Conservation (phyloP, 768 basidiomycete species). For the Cubamyces sp. region DNA sequence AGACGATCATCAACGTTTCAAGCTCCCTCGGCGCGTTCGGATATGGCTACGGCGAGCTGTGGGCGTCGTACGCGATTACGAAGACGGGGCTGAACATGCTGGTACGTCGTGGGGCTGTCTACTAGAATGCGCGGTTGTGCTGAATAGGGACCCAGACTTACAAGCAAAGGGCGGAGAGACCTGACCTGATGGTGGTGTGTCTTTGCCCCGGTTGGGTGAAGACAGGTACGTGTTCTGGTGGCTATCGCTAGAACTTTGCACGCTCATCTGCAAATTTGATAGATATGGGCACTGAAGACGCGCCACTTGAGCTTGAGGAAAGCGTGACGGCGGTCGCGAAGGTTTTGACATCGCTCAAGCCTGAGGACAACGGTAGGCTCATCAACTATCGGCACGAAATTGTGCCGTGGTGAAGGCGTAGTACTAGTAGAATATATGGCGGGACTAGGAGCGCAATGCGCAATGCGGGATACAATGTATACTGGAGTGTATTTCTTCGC, state of each 20-base stretch:
- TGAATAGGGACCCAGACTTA: constrained; percentile 3
- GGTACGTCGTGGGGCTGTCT: constrained; percentile 26
- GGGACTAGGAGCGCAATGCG: too few relatives aligned
- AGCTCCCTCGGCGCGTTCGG: constrained; percentile 24
- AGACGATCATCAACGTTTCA: constrained; percentile 41
- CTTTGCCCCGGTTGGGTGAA: constrained; percentile 24
- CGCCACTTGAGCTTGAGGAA: constrained; percentile 9
- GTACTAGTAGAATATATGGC: too few relatives aligned
- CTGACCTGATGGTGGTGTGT: constrained; percentile 15
- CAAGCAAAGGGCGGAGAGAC: constrained; percentile 19
- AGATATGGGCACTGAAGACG: constrained; percentile 23
- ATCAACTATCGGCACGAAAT: constrained; percentile 11
- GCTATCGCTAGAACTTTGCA: too few relatives aligned
- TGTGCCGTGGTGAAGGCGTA: constrained; percentile 20
- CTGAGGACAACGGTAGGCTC: constrained; percentile 17
- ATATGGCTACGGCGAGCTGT: constrained; percentile 32
- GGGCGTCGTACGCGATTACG: constrained; percentile 40
- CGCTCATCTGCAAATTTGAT: too few relatives aligned
- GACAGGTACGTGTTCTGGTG: too few relatives aligned
- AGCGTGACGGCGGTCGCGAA: constrained; percentile 15
- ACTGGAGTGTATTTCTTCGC: too few relatives aligned
- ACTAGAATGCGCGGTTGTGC: background rate
- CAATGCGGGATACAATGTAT: too few relatives aligned
- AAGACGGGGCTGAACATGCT: constrained; percentile 46
- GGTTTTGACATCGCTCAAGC: constrained; percentile 6